Base-by-base conservation (phyloP, 306 rosid genomes). In the Lathyrus aphaca region DNA sequence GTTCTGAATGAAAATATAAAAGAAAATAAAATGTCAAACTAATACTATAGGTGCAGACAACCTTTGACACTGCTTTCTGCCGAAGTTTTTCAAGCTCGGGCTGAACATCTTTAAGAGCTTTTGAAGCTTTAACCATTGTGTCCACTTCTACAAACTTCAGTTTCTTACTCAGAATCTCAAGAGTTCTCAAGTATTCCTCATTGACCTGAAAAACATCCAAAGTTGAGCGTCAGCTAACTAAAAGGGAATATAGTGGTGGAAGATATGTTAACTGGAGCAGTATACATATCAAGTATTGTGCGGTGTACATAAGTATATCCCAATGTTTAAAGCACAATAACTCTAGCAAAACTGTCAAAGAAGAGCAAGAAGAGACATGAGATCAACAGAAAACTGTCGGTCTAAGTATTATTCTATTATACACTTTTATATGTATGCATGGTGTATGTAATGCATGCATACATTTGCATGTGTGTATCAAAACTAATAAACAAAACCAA, bases 31-130 rank as follows among this genome's bases (percentile, higher is more conserved):
- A 66, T 9, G 44, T 1, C 44, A 48, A 16, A 48, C 58, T 46
- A 46, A 66, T 66, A 48, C 27, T 49, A 48, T 66, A 71, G 73
- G 21, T 14, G 30, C 14, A n/a, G 23, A 57, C 56, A 78, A 93
- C 98, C 98, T 90, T 94, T 61, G 98, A 87, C 73, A 94, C 88
- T 64, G 97, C 96, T 77, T 91, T 94, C 79, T 94, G 99, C 49
- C 97, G 65, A 61, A 94, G 97, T 68, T 90, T 94, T 80, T 91
- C 99, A 74, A 94, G 92, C 81, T 94, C 97, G 1, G 99, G 99
- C 70, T 91, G 96, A 75, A 90, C 95, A 82, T 94, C 99, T 79
- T 94, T 94, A 42, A 91, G 86, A 68, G 99, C 99, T 78, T 94
- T 88, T 71, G 99, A 84, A 78, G 81, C 84, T 83, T 89, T 94